phyloP scores from a whole-genome alignment of 179 eudicot genomes.

The Spinacia oleracea region DNA sequence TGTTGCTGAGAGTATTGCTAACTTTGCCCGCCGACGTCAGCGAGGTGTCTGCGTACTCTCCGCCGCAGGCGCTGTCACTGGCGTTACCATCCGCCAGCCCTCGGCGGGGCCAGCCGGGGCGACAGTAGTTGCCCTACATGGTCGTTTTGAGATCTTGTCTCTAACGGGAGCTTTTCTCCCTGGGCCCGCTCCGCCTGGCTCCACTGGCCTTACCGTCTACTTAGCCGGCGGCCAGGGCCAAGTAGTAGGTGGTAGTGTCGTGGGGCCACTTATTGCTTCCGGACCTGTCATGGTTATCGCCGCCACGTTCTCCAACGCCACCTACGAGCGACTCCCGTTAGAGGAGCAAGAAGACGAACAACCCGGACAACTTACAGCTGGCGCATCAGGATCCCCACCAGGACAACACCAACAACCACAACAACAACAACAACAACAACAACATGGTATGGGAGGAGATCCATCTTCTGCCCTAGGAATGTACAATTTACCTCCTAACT shows the following conservation, averaged over 20 bases:
- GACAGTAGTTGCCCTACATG: conserved; percentile 70
- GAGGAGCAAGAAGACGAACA: conserved; percentile 43
- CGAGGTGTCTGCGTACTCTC: conserved; percentile 51
- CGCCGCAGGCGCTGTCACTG: conserved; percentile 63
- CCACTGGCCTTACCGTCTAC: conserved; percentile 53
- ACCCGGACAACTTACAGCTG: conserved; percentile 1
- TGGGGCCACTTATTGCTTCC: conserved; percentile 55
- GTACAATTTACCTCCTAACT: conserved; percentile 40
- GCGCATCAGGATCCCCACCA: conserved; percentile 35
- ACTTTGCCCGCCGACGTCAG: conserved; percentile 49
- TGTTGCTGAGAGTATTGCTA: conserved; percentile 39
- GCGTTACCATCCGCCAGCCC: conserved; percentile 74
- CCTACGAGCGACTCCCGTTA: conserved; percentile 52
- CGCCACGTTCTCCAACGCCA: conserved; percentile 63
- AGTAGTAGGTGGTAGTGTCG: conserved; percentile 73
- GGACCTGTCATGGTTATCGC: conserved; percentile 66
- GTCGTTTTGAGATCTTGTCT: conserved; percentile 71
- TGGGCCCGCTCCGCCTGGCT: conserved; percentile 34
- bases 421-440: conserved; percentile 29
- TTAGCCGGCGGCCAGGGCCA: conserved; percentile 88
- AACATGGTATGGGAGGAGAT: conserved; percentile 31
- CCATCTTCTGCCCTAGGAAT: conserved; percentile 31
- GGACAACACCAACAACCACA: conserved; percentile 25
- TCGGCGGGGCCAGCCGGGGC: conserved; percentile 48
- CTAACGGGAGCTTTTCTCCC: conserved; percentile 60